Evolutionary conservation across 768 basidiomycete species (phyloP).

Genomic region (Collybia nuda): DNA sequence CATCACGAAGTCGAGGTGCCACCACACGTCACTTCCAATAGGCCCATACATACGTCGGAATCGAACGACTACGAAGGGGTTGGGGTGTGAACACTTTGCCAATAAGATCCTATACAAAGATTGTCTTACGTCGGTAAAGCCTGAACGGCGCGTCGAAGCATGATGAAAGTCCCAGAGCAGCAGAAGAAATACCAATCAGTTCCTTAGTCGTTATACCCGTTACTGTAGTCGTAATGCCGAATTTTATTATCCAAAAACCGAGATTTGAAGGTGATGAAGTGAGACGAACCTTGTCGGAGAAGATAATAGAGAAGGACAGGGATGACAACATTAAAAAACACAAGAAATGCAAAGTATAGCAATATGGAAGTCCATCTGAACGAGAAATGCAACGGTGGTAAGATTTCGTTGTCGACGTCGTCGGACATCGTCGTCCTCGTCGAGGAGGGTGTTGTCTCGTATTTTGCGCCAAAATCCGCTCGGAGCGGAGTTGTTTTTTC

Average conservation of each 20-base stretch:
- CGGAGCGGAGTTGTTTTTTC: too few species aligned
- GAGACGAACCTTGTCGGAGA: slow-evolving; percentile 20
- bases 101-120: not conserved
- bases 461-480: not conserved
- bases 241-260: not conserved
- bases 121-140: slow-evolving; percentile 23
- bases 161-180: slow-evolving; percentile 27
- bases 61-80: slow-evolving; percentile 15
- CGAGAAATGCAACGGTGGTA: not conserved
- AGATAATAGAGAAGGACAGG: slow-evolving; percentile 27
- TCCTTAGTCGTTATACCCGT: slow-evolving; percentile 19
- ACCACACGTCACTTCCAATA: slow-evolving; percentile 24
- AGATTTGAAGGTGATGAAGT: not conserved
- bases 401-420: not conserved
- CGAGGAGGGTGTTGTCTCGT: not conserved
- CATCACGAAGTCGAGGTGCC: slow-evolving; percentile 32
- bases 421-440: not conserved
- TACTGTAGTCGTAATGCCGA: slow-evolving; percentile 8
- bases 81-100: not conserved
- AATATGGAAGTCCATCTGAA: not conserved
- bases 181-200: slow-evolving; percentile 28
- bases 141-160: slow-evolving; percentile 29
- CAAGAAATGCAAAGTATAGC: slow-evolving; percentile 21
- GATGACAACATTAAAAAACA: slow-evolving; percentile 26
- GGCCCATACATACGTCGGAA: slow-evolving; percentile 22